These are phyloP conservation scores for Arxiozyma slooffiae DNA, from an alignment of 1,139 yeast genomes.

Conservation along the genomic window DNA sequence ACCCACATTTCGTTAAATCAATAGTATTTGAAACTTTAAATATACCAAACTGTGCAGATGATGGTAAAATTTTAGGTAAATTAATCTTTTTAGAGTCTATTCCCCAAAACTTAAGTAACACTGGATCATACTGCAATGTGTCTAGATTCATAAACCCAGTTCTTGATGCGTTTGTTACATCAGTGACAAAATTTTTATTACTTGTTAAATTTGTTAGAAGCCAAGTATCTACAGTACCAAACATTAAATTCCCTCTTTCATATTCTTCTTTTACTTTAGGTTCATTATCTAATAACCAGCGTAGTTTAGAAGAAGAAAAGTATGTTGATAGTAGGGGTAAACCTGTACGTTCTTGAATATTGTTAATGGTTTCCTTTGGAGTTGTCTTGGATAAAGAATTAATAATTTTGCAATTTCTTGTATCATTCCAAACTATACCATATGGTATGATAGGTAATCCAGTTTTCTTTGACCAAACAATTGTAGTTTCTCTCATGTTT, in stretches of 20 bases:
- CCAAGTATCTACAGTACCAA: conserved; percentile 96
- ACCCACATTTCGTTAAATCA: conserved; percentile 11
- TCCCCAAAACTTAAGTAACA: conserved; percentile 66
- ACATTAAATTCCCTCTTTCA: conserved; percentile 69
- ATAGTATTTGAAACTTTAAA: conserved; percentile 43
- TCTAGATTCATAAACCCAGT: conserved; percentile 84
- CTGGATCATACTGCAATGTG: conserved; percentile 66
- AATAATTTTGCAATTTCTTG: conserved; percentile 71
- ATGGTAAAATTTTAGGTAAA: conserved; percentile 73
- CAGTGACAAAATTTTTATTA: conserved; percentile 65
- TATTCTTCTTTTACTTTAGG: conserved; percentile 59
- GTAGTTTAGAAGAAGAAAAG: conserved; percentile 81
- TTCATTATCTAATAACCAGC: conserved; percentile 83
- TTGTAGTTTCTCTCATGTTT: conserved; percentile 91
- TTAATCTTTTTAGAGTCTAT: conserved; percentile 60
- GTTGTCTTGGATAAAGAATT: conserved; percentile 51
- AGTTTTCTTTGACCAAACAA: conserved; percentile 78
- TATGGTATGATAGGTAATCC: conserved; percentile 69
- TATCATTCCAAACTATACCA: conserved; percentile 95
- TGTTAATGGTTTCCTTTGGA: conserved; percentile 49
- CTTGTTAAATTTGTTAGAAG: conserved; percentile 75
- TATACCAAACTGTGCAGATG: conserved; percentile 71
- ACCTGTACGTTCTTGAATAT: conserved; percentile 60
- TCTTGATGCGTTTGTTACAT: conserved; percentile 84
- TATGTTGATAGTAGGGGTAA: conserved; percentile 76